Conservation (phyloP, 2,329 filamentous ascomycete genomes). For the Cladophialophora exuberans region DNA sequence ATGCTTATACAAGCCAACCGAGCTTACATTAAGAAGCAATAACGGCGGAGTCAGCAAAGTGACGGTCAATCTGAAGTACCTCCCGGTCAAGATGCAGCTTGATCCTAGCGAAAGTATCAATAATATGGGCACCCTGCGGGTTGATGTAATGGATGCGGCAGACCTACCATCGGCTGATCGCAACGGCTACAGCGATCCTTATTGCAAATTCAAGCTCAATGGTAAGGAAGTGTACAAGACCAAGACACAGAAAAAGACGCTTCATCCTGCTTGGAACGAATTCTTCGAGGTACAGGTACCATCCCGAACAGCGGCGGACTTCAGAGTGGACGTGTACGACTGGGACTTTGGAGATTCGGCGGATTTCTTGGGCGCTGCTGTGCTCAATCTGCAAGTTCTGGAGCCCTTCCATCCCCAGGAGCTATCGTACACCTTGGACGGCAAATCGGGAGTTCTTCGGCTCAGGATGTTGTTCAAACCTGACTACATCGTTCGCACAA, state of each 20-base stretch:
- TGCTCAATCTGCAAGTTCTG: conserved; percentile 75
- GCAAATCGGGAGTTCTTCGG: conserved; percentile 82
- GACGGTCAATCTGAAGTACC: conserved; percentile 90
- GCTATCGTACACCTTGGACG: conserved; percentile 74
- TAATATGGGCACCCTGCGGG: conserved; percentile 93
- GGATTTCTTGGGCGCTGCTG: conserved; percentile 79
- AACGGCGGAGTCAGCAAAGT: conserved; percentile 77
- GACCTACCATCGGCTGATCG: conserved; percentile 92
- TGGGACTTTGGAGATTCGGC: conserved; percentile 97
- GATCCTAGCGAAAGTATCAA: conserved; percentile 97
- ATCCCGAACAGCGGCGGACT: conserved; percentile 81
- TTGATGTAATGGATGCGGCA: conserved; percentile 85
- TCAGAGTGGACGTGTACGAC: conserved; percentile 83
- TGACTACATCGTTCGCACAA: conserved; percentile 81
- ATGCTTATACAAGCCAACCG: conserved; percentile 87
- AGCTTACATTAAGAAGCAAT: conserved; percentile 76
- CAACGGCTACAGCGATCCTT: conserved; percentile 96
- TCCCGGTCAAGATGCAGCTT: conserved; percentile 90
- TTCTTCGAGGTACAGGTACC: conserved; percentile 84
- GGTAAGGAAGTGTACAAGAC: conserved; percentile 92
- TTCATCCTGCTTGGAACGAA: conserved; percentile 94
- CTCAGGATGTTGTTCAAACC: conserved; percentile 90
- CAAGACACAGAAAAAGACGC: conserved; percentile 93
- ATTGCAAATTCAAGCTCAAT: conserved; percentile 91
- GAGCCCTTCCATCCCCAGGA: conserved; percentile 85